These are phyloP conservation scores for Rhodomyrtus tomentosa DNA, from an alignment of 345 rosid species.

Conservation along the genomic window DNA sequence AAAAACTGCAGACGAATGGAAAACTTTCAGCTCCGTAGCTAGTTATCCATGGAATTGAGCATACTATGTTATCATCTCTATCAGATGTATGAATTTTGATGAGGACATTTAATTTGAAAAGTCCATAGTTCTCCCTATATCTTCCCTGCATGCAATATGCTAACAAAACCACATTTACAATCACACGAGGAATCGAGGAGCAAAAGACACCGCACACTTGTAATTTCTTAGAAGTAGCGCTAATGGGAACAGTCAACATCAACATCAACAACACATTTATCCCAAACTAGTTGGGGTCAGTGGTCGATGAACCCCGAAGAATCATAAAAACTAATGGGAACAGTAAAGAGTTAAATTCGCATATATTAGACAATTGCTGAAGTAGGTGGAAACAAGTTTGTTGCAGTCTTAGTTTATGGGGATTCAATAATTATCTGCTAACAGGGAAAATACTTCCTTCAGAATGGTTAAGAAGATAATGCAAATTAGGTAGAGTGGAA, in stretches of 20 bases:
- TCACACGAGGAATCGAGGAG: not conserved
- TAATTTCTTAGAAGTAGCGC: not conserved
- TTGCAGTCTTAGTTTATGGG: not conserved
- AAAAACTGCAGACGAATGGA: not conserved
- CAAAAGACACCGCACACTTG: not conserved
- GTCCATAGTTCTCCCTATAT: not conserved
- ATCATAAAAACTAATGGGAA: no score
- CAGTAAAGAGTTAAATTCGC: not conserved
- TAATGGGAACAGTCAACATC: no score
- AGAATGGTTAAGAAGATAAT: not conserved
- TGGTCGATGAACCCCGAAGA: no score
- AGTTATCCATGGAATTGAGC: not conserved
- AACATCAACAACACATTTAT: no score
- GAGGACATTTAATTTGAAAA: not conserved
- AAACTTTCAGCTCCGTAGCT: not conserved
- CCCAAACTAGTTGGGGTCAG: no score
- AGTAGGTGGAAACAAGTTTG: not conserved
- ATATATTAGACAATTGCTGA: not conserved
- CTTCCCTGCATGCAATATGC: not conserved
- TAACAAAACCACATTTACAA: not conserved
- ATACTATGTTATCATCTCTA: not conserved
- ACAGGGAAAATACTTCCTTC: not conserved
- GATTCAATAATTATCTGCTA: not conserved
- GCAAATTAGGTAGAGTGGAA: not conserved
- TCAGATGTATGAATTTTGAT: not conserved